phyloP scores from a whole-genome alignment of 2,329 filamentous ascomycete genomes.

The Emmonsiellopsis sp. region DNA sequence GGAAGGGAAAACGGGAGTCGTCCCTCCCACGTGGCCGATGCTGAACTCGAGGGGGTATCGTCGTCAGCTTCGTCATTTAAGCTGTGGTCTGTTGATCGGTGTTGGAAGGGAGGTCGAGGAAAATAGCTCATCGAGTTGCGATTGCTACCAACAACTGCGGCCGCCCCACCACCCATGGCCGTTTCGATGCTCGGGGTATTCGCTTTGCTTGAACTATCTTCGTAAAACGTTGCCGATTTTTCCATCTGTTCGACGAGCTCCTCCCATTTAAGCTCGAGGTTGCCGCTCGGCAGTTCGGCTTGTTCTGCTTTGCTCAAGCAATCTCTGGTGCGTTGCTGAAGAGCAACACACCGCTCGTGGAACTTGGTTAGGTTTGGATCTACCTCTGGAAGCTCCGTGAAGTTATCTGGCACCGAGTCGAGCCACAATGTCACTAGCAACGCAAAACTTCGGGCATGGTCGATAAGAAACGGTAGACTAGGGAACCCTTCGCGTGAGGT shows the following conservation, averaged over 20 bases:
- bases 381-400: slow-evolving; percentile 29
- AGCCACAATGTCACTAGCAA: slow-evolving; percentile 59
- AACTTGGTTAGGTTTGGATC: slow-evolving; percentile 32
- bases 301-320: slow-evolving; percentile 38
- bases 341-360: slow-evolving; percentile 32
- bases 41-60: slow-evolving; percentile 36
- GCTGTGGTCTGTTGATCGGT: slow-evolving; percentile 28
- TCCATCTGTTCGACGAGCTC: slow-evolving; percentile 41
- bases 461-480: slow-evolving; percentile 84
- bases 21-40: slow-evolving; percentile 34
- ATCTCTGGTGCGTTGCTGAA: slow-evolving; percentile 36
- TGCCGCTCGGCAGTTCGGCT: slow-evolving; percentile 38
- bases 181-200: slow-evolving; percentile 28
- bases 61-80: slow-evolving; percentile 28
- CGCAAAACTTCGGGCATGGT: slow-evolving; percentile 76
- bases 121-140: slow-evolving; percentile 35
- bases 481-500: slow-evolving; percentile 86
- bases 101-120: slow-evolving; percentile 27
- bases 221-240: slow-evolving; percentile 31
- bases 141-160: slow-evolving; percentile 23
- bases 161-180: slow-evolving; percentile 18
- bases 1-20: slow-evolving; percentile 32
- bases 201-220: slow-evolving; percentile 30
- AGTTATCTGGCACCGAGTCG: slow-evolving; percentile 28
- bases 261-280: slow-evolving; percentile 40